phyloP scores from a whole-genome alignment of 306 rosid genomes.

The Cucumis cinereus region DNA sequence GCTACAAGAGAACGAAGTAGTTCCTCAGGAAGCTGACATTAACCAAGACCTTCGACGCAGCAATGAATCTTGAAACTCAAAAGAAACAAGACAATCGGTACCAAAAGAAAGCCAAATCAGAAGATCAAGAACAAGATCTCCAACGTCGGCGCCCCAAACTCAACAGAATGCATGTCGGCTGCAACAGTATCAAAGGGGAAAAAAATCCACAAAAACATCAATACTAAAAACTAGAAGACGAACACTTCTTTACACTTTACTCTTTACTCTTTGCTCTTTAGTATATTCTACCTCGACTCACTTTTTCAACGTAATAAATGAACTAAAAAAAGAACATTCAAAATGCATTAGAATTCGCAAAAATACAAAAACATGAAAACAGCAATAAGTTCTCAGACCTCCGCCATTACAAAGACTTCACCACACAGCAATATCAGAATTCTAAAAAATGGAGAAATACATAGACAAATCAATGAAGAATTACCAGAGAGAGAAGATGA shows the following conservation, averaged over 20 bases:
- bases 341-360: neutral
- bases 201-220: neutral
- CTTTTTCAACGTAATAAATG: slow-evolving; percentile 1
- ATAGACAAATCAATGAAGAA: neutral
- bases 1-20: neutral
- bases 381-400: neutral
- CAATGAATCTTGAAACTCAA: neutral
- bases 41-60: neutral
- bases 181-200: neutral
- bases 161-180: slow-evolving; percentile 12
- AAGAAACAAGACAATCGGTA: neutral
- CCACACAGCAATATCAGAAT: neutral
- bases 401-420: neutral
- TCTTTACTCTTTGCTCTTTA: neutral
- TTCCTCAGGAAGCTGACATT: neutral
- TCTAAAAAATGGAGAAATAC: neutral
- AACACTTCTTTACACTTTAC: neutral
- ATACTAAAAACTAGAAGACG: neutral
- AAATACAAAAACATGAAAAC: neutral
- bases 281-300: neutral
- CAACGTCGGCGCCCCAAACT: slow-evolving; percentile 11
- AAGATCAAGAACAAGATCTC: slow-evolving; percentile 22
- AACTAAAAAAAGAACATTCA: neutral
- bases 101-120: neutral
- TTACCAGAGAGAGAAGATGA: neutral